Percentiles rank a stretch among this genome's conserved stretches.
Evolutionary conservation across 2,329 filamentous ascomycete genomes (phyloP).

Genomic region (Akanthomyces lecanii): DNA sequence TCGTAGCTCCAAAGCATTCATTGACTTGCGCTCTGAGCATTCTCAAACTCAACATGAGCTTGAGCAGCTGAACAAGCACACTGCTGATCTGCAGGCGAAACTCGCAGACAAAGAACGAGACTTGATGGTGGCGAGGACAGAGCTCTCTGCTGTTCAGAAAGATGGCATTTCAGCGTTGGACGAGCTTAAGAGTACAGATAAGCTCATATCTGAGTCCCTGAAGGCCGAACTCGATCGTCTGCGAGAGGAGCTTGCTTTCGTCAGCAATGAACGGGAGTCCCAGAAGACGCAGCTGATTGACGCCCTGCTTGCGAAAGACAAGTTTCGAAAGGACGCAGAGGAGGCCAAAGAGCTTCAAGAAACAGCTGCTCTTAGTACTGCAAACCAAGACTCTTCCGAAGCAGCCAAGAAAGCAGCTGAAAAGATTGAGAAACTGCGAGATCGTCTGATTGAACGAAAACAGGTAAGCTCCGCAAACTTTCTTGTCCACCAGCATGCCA

Average conservation of each 20-base stretch:
- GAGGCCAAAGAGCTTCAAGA: conserved; percentile 41
- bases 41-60: conserved; percentile 44
- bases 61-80: conserved; percentile 39
- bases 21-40: conserved; percentile 47
- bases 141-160: conserved; percentile 52
- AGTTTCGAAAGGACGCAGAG: conserved; percentile 52
- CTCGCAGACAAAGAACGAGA: conserved; percentile 53
- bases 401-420: conserved; percentile 41
- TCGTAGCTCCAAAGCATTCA: conserved; percentile 48
- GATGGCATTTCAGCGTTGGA: conserved; percentile 52
- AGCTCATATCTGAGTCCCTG: conserved; percentile 55
- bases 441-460: conserved; percentile 51
- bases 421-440: conserved; percentile 55
- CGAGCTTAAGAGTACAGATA: conserved; percentile 56
- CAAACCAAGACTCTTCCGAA: conserved; percentile 34
- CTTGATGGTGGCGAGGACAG: conserved; percentile 47
- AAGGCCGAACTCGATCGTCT: conserved; percentile 54
- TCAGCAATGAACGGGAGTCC: conserved; percentile 50
- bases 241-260: conserved; percentile 46
- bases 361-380: conserved; percentile 28
- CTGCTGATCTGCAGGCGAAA: conserved; percentile 43
- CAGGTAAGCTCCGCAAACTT: conserved; percentile 45
- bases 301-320: conserved; percentile 57
- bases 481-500: too few relatives aligned
- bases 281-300: conserved; percentile 58